A percentile compares a stretch with the other conserved stretches of the same genome.
These are phyloP conservation scores for Mortierella sp. DNA, from an alignment of 371 early-diverging fungal species.

Conservation along the genomic window DNA sequence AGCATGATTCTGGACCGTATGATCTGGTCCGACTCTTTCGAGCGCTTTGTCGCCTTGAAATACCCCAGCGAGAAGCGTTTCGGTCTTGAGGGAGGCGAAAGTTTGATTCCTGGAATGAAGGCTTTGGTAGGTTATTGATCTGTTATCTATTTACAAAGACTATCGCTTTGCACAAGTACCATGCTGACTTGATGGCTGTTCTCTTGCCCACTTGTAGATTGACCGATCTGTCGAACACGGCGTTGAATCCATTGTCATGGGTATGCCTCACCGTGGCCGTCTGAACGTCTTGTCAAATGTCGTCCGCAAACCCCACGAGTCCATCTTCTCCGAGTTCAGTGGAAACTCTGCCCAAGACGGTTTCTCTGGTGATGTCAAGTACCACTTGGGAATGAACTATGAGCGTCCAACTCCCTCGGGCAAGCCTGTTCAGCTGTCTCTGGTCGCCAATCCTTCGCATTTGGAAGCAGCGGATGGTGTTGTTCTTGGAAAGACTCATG, in stretches of 20 bases:
- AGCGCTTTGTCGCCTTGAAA: constrained; percentile 94
- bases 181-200: neutral
- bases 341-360: constrained; percentile 90
- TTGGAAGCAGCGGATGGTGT: constrained; percentile 98
- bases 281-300: constrained; percentile 98
- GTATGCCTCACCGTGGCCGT: constrained; percentile 99
- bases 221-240: constrained; percentile 94
- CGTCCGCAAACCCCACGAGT: constrained; percentile 96
- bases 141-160: too few relatives aligned
- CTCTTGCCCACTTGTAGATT: constrained; percentile 63
- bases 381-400: constrained; percentile 98
- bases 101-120: constrained; percentile 97
- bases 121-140: constrained; percentile 73
- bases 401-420: constrained; percentile 95
- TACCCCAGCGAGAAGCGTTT: constrained; percentile 97
- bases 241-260: constrained; percentile 93
- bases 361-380: constrained; percentile 96
- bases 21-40: constrained; percentile 96
- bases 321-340: constrained; percentile 97
- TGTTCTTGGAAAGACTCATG: constrained; percentile 96
- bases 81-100: constrained; percentile 97
- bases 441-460: constrained; percentile 98
- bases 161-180: too few relatives aligned
- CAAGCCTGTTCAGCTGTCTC: constrained; percentile 93
- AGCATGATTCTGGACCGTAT: constrained; percentile 91